Percentiles rank a stretch among this genome's conserved stretches.
Conservation (phyloP, 2,329 filamentous ascomycete genomes). For the Apiospora phragmitis region DNA sequence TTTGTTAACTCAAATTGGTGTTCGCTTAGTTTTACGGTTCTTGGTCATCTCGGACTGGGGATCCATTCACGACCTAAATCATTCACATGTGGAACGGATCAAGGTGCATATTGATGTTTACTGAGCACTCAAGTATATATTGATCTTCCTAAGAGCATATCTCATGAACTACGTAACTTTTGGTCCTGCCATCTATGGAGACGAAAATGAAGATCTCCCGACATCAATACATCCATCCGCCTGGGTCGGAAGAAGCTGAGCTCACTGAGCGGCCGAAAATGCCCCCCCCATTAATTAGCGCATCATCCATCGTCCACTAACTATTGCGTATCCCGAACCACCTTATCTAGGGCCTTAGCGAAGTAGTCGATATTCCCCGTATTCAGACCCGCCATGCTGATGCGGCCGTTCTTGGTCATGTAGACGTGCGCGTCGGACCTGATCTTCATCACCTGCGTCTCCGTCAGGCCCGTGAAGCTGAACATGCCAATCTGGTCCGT, state of each 20-base stretch:
- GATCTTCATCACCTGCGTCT: conserved; percentile 71
- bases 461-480: conserved; percentile 81
- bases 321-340: conserved; percentile 55
- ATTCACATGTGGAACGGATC: background rate
- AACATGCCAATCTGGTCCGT: conserved; percentile 99
- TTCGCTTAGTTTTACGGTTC: too few relatives aligned
- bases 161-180: conserved; percentile 5
- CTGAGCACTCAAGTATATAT: background rate
- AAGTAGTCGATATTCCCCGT: conserved; percentile 91
- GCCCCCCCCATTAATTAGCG: background rate
- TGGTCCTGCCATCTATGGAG: conserved; percentile 4
- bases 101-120: background rate
- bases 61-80: background rate
- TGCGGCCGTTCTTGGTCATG: conserved; percentile 97
- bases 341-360: conserved; percentile 83
- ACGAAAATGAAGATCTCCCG: background rate
- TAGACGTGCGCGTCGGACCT: conserved; percentile 74
- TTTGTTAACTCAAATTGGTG: too few relatives aligned
- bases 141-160: background rate
- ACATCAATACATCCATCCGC: background rate
- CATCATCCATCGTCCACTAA: background rate
- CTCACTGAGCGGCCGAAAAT: background rate
- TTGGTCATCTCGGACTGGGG: background rate
- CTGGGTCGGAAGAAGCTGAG: background rate
- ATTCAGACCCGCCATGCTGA: conserved; percentile 98